Base-by-base conservation (phyloP, 306 rosid species). In the Mucuna pruriens region DNA sequence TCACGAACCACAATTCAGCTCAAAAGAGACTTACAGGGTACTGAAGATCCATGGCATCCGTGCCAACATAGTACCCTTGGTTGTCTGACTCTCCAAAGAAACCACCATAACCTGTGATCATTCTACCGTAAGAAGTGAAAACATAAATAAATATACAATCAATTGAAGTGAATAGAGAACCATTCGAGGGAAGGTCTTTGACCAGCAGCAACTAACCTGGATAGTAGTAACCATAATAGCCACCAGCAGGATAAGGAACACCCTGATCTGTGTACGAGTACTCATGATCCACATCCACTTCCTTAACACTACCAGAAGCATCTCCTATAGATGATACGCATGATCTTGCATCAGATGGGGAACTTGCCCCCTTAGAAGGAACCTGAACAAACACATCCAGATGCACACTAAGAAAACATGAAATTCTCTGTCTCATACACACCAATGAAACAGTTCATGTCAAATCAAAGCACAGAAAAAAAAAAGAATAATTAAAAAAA, bases 91-190 rank as follows among this genome's bases (percentile, higher is more conserved):
- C 97, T 72, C 90, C 91, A 49, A n/a, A 79, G 74, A 74, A 82
- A 78, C 90, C 90, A 61, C 84, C 88, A 76, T 88, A 89, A 89
- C 95, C 97, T 93, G 97, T 65, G 58, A 89, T 46, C 80, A 84
- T 75, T 84, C 86, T 82, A 88, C 52, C 81, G 88, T 92, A 69
- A 92, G 85, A 81, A 42, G 39, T 71, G 82, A 85, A 77, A 49
- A 26, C 74, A 86, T 67, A 77, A 72, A 86, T 67, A 77, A 72
- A 86, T 90, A 84, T 36, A 80, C 80, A 84, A 80, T 39, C 75
- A 85, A 60, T 55, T 39, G 17, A 48, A 74, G 22, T 3, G 77
- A 68, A 40, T 12, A 17, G 49, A 20, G 79, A 82, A 69, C 54
- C 74, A 44, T 60, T 51, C 5, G 55, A 45, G 52, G 51, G 72